A percentile compares a stretch with the other conserved stretches of the same genome.
These are phyloP conservation scores for Grigorovia transvaalensis DNA, from an alignment of 805 yeast genomes.

Conservation along the genomic window DNA sequence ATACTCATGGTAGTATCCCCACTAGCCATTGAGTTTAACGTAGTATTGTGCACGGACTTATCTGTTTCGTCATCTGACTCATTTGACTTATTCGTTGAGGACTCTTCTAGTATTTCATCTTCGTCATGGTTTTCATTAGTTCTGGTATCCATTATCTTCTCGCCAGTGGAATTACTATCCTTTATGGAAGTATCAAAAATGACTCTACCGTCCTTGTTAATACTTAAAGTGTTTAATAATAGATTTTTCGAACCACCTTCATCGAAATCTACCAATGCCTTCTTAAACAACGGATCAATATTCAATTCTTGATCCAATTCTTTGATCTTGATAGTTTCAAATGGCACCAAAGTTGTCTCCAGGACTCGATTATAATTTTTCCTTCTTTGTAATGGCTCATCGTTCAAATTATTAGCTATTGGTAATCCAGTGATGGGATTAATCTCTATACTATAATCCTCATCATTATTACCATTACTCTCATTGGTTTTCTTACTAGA, in stretches of 20 bases:
- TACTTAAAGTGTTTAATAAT: conserved; percentile 48
- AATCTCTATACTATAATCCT: conserved; percentile 18
- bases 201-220: conserved; percentile 44
- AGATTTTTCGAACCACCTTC: conserved; percentile 75
- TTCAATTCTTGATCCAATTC: conserved; percentile 53
- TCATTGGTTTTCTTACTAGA: conserved; percentile 15
- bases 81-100: not conserved
- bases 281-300: conserved; percentile 67
- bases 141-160: conserved; percentile 5
- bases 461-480: conserved; percentile 14
- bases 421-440: conserved; percentile 29
- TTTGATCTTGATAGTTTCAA: conserved; percentile 41
- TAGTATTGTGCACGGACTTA: not conserved
- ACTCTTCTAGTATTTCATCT: conserved; percentile 12
- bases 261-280: conserved; percentile 66
- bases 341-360: conserved; percentile 40
- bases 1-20: conserved; percentile 4
- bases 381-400: conserved; percentile 11
- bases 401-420: conserved; percentile 16
- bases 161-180: conserved; percentile 8
- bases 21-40: not conserved
- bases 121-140: conserved; percentile 7
- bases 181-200: conserved; percentile 51
- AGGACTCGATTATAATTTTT: conserved; percentile 25
- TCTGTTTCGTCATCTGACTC: not conserved